Evolutionary conservation across 768 basidiomycete species (phyloP).

Genomic region (Auriscalpium vulgare): DNA sequence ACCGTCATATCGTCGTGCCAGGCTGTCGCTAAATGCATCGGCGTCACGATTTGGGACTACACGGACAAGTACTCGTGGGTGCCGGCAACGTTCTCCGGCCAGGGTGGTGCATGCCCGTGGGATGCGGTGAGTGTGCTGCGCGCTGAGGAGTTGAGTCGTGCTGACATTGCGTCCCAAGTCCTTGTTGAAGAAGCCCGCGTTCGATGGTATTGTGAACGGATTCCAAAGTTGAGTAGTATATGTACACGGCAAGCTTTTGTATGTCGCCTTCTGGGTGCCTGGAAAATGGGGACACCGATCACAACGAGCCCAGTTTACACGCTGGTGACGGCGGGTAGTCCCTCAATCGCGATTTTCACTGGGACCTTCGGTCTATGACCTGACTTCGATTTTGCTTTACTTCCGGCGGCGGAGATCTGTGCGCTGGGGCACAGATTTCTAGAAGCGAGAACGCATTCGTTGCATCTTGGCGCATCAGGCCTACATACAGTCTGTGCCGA

Average conservation of each 20-base stretch:
- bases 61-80: constrained; percentile 35
- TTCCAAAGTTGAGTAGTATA: no score
- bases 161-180: constrained; percentile 3
- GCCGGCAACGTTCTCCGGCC: constrained; percentile 24
- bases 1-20: constrained; percentile 49
- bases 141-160: background rate
- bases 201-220: constrained; percentile 31
- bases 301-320: no score
- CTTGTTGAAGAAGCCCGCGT: constrained; percentile 36
- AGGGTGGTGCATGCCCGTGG: constrained; percentile 25
- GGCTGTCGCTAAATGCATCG: constrained; percentile 27
- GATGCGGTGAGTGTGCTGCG: constrained; percentile 18
- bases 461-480: constrained; percentile 58
- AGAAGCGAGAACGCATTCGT: constrained; percentile 47
- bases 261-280: background rate
- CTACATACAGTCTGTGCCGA: constrained; percentile 51
- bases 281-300: background rate
- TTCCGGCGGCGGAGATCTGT: constrained; percentile 19
- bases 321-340: no score
- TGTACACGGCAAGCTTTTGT: no score
- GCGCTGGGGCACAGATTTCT: constrained; percentile 64
- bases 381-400: no score
- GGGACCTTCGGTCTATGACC: no score
- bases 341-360: no score
- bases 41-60: constrained; percentile 35